phyloP scores from a whole-genome alignment of 2,329 filamentous ascomycete genomes.

The Helotiales sp. region DNA sequence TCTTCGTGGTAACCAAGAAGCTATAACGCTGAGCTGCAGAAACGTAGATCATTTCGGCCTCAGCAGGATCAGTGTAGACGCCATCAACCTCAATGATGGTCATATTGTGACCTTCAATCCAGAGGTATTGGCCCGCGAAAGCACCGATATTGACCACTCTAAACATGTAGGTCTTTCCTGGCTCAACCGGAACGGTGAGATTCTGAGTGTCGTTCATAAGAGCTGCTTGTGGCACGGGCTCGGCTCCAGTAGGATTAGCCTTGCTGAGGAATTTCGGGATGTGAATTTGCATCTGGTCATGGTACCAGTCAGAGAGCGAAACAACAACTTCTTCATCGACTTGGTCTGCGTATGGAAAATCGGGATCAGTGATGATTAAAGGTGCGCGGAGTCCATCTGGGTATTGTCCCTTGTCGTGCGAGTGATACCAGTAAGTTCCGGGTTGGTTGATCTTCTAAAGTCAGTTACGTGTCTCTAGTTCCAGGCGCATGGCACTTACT shows the following conservation, averaged over 20 bases:
- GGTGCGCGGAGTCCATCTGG: slow-evolving; percentile 59
- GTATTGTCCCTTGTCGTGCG: slow-evolving; percentile 54
- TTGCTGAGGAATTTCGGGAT: slow-evolving; percentile 44
- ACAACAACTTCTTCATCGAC: slow-evolving; percentile 56
- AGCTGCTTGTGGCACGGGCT: slow-evolving; percentile 65
- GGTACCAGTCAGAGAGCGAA: slow-evolving; percentile 63
- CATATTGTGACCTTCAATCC: slow-evolving; percentile 68
- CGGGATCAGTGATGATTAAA: slow-evolving; percentile 55
- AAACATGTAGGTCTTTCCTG: slow-evolving; percentile 71
- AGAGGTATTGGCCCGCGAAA: slow-evolving; percentile 66
- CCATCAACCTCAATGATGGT: slow-evolving; percentile 73
- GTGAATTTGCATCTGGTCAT: slow-evolving; percentile 52
- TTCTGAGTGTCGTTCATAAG: slow-evolving; percentile 72
- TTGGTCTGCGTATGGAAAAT: slow-evolving; percentile 46
- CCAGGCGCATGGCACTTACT: slow-evolving; percentile 37
- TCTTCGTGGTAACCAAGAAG: slow-evolving; percentile 63
- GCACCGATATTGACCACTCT: slow-evolving; percentile 73
- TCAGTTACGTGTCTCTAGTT: slow-evolving; percentile 33
- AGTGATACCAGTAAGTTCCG: slow-evolving; percentile 78
- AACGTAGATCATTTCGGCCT: slow-evolving; percentile 65
- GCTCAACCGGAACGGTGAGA: slow-evolving; percentile 57
- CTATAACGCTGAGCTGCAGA: slow-evolving; percentile 66
- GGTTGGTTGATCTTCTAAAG: slow-evolving; percentile 53
- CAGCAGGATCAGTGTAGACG: slow-evolving; percentile 59
- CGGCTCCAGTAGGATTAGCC: slow-evolving; percentile 50